Percentiles rank a stretch among this genome's conserved stretches.
These are phyloP conservation scores for Letharia columbiana DNA, from an alignment of 495 filamentous ascomycete species.

Conservation along the genomic window DNA sequence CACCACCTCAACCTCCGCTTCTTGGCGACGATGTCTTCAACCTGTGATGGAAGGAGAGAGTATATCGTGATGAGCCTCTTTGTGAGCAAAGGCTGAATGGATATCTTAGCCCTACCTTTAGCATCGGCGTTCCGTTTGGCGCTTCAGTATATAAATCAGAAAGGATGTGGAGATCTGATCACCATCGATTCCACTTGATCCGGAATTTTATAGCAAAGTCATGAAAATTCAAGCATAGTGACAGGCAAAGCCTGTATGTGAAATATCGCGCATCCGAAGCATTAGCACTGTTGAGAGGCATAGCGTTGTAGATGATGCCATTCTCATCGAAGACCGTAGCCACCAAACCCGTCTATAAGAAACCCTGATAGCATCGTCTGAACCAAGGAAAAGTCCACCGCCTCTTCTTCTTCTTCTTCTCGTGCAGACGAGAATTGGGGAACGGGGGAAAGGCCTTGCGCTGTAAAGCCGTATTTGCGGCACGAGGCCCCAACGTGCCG, in stretches of 20 bases:
- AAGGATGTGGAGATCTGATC: background rate
- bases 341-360: background rate
- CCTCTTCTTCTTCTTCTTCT: background rate
- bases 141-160: background rate
- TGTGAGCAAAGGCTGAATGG: background rate
- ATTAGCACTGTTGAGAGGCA: no score
- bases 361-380: background rate
- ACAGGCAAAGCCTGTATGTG: no score
- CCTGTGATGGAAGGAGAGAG: background rate
- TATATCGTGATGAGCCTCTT: background rate
- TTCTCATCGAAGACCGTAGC: background rate
- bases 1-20: background rate
- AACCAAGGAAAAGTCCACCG: background rate
- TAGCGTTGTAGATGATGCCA: background rate
- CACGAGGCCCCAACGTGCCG: background rate
- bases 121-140: background rate
- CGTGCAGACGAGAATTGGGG: background rate
- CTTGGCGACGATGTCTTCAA: background rate
- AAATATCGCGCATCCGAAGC: no score
- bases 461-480: background rate
- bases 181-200: background rate
- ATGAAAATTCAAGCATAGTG: background rate
- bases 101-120: background rate
- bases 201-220: background rate
- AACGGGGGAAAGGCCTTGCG: background rate